Evolutionary conservation across 192 early-diverging fungal species (phyloP).

Genomic region (Backusella australiensis): DNA sequence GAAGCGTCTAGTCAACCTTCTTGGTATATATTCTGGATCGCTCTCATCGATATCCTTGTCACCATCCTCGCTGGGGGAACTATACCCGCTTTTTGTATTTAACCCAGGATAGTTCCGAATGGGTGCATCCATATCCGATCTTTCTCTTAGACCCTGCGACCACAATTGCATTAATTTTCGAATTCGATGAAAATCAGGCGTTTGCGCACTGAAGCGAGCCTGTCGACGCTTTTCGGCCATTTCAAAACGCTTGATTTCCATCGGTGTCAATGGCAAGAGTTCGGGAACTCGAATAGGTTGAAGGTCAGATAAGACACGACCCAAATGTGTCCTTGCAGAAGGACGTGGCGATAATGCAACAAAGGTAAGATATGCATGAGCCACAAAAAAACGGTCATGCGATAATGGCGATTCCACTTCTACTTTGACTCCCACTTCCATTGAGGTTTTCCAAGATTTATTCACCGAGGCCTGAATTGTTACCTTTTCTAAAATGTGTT

Average conservation of each 20-base stretch:
- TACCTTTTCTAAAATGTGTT: slow-evolving; percentile 19
- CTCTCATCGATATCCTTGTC: background rate
- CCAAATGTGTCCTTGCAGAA: slow-evolving; percentile 24
- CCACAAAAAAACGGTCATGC: slow-evolving; percentile 52
- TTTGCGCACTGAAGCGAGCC: slow-evolving; percentile 36
- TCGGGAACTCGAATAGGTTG: slow-evolving; percentile 44
- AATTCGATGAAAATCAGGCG: slow-evolving; percentile 29
- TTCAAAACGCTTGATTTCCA: slow-evolving; percentile 53
- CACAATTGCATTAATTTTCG: slow-evolving; percentile 42
- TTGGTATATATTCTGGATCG: background rate
- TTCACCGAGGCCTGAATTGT: slow-evolving; percentile 65
- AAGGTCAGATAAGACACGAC: slow-evolving; percentile 15
- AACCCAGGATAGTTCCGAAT: slow-evolving; percentile 31
- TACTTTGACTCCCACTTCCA: slow-evolving; percentile 68
- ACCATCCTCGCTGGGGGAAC: background rate
- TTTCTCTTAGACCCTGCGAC: slow-evolving; percentile 36
- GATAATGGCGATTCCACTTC: slow-evolving; percentile 63
- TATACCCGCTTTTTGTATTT: background rate
- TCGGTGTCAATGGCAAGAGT: slow-evolving; percentile 44
- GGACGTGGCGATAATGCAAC: slow-evolving; percentile 44
- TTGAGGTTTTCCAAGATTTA: slow-evolving; percentile 65
- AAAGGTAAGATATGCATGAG: slow-evolving; percentile 70
- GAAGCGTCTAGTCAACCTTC: slow-evolving; percentile 5
- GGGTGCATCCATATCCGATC: slow-evolving; percentile 18
- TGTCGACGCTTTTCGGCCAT: slow-evolving; percentile 55